Evolutionary conservation across 768 basidiomycete species (phyloP), one percentile per base, ranked within the genome.

Genomic region (Auriscalpium microsporum): DNA sequence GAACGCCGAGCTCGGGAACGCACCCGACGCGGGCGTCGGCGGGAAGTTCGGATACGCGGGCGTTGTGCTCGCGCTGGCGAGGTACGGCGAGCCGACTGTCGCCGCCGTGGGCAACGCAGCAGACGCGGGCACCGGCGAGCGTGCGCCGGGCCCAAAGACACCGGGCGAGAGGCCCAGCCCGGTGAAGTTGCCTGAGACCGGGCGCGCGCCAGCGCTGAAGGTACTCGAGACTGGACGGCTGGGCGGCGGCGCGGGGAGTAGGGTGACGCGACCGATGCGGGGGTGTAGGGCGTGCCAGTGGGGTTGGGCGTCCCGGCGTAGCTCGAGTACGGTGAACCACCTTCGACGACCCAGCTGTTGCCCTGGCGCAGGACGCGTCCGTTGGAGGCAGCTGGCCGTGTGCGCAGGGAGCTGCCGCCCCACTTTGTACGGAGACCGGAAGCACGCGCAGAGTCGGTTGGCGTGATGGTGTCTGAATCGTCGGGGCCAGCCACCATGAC

Each of bases 391-490:
- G 63, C 69, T 49, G 76, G 65, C 3, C 88, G 78, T 5, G 86
- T 63, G 35, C 85, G 81, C 1, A 92, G 72, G 52, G 83, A 76
- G 4, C 75, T 72, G 10, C 89, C 86, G 3, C 75, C 77, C 83
- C 87, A 90, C 65, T 87, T 87, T 44, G 75, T 74, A 53, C 85
- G 76, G 3, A 83, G 68, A 3, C 78, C 75, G 14, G 72, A 68
- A 55, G 78, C 75, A 48, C 79, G 78, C n/a, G 80, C 75, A 10
- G 55, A 51, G 1, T 78, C 75, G 3, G 85, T 73, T 0, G 86
- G 83, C 2, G 84, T 81, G 45, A 87, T 83, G 3, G 75, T 77
- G 50, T 87, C 84, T 10, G 81, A 83, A 57, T 83, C 81, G 42
- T 86, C 78, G 4, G 86, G 83, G 34, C 82, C 82, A 8, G 77